A percentile compares a stretch with the other conserved stretches of the same genome.
phyloP scores from a whole-genome alignment of 257 asterid genomes.

The Coffea canephora region DNA sequence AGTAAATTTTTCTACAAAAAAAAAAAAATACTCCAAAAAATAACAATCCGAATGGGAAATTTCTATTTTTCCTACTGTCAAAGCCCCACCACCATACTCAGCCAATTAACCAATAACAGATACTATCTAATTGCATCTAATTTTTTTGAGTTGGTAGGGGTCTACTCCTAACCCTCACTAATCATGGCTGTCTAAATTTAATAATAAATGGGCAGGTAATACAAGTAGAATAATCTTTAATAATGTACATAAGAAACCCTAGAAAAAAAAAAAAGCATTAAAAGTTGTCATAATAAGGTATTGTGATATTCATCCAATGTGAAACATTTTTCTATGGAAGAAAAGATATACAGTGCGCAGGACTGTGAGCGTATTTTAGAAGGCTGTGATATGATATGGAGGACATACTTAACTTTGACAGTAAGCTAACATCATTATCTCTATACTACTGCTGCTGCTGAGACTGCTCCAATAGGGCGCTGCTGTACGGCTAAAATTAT shows the following conservation, averaged over 20 bases:
- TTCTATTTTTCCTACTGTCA: no score
- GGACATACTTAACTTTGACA: constrained; percentile 70
- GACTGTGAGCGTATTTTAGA: constrained; percentile 35
- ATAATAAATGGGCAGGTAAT: no score
- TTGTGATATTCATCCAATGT: not conserved
- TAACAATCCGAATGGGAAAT: no score
- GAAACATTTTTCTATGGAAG: not conserved
- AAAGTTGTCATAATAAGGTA: constrained; percentile 1
- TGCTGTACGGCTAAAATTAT: not conserved
- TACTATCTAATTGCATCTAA: no score
- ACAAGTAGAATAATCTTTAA: no score
- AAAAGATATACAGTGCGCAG: not conserved
- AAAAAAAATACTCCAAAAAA: no score
- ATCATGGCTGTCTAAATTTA: no score
- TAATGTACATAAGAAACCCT: not conserved
- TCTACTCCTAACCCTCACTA: no score
- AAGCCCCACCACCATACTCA: no score
- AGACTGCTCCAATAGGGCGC: not conserved
- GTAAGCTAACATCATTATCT: constrained; percentile 54
- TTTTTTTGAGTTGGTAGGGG: no score
- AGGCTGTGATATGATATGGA: constrained; percentile 44
- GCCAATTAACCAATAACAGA: no score
- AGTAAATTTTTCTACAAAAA: no score
- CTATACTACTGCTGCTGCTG: not conserved
- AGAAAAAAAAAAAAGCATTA: not conserved